Percentiles rank a stretch among this genome's conserved stretches.
These are phyloP conservation scores for Cutaneotrichosporon dermatis DNA, from an alignment of 1,284 basidiomycete genomes.

Conservation along the genomic window DNA sequence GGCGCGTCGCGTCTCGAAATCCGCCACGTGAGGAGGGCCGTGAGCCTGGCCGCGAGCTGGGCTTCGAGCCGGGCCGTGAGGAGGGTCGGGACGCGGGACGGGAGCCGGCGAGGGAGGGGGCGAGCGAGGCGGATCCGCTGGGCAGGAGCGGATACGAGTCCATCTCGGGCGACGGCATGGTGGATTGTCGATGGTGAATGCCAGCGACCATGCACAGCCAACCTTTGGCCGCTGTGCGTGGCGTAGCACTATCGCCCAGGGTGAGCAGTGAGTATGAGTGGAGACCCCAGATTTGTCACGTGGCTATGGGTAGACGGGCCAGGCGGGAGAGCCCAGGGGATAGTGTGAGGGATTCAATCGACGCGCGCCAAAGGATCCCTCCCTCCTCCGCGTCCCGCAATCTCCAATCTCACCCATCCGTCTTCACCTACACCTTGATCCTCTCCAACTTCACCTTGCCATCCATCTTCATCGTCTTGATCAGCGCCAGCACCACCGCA, in stretches of 20 bases:
- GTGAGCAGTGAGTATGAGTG: too few relatives aligned
- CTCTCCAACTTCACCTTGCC: not conserved
- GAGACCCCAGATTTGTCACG: not conserved
- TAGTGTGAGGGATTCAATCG: not conserved
- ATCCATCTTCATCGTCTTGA: too few relatives aligned
- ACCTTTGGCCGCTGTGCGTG: too few relatives aligned
- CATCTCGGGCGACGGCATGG: not conserved
- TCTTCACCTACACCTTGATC: not conserved
- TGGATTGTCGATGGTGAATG: not conserved
- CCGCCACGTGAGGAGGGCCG: not conserved
- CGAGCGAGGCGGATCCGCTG: not conserved
- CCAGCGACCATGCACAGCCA: too few relatives aligned
- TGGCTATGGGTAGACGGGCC: not conserved
- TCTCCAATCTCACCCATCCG: not conserved
- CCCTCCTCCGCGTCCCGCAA: too few relatives aligned
- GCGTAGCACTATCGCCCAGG: too few relatives aligned
- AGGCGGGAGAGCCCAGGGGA: too few relatives aligned
- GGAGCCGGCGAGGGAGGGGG: too few relatives aligned
- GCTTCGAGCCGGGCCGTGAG: not conserved
- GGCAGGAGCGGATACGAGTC: conserved; percentile 4
- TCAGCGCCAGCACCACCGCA: too few relatives aligned
- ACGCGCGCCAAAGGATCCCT: not conserved
- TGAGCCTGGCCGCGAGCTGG: not conserved
- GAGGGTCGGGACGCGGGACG: not conserved
- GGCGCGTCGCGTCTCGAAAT: not conserved